Evolutionary conservation across 139 green algal genomes (phyloP).

Genomic region (Astrephomene gubernaculifera): DNA sequence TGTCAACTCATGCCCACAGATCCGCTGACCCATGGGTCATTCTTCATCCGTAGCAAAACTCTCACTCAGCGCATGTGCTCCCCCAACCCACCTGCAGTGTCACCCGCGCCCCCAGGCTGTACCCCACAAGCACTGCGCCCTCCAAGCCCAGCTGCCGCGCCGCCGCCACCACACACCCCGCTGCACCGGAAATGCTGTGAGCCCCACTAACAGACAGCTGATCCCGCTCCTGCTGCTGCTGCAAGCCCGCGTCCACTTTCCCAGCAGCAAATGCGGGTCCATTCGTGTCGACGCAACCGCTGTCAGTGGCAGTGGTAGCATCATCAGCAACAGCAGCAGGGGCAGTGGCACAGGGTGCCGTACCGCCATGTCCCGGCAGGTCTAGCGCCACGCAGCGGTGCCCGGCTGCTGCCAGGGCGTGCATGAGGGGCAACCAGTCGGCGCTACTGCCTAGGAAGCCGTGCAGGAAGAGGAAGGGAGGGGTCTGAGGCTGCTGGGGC

Average conservation of each 20-base stretch:
- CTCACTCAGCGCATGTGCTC: no score
- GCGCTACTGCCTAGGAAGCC: constrained; percentile 82
- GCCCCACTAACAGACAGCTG: no score
- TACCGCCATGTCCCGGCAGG: constrained; percentile 84
- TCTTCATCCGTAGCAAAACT: no score
- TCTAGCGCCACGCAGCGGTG: constrained; percentile 75
- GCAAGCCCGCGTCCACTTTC: no score
- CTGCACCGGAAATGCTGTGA: constrained; percentile 55
- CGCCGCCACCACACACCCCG: constrained; percentile 51
- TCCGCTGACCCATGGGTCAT: no score
- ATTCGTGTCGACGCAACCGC: no score
- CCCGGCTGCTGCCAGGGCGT: constrained; percentile 56
- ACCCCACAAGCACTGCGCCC: constrained; percentile 76
- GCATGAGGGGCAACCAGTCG: constrained; percentile 83
- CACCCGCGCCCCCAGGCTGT: constrained; percentile 86
- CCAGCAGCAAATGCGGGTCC: no score
- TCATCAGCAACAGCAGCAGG: no score
- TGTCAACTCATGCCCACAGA: no score
- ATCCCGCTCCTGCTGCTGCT: no score
- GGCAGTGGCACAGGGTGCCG: no score
- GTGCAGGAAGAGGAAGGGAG: constrained; percentile 83
- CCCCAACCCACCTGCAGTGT: constrained; percentile 68
- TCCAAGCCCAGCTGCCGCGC: constrained; percentile 33
- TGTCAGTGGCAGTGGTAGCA: no score
- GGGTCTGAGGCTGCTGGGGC: not conserved